Evolutionary conservation across 495 filamentous ascomycete species (phyloP).

Genomic region (Neurospora sp.): DNA sequence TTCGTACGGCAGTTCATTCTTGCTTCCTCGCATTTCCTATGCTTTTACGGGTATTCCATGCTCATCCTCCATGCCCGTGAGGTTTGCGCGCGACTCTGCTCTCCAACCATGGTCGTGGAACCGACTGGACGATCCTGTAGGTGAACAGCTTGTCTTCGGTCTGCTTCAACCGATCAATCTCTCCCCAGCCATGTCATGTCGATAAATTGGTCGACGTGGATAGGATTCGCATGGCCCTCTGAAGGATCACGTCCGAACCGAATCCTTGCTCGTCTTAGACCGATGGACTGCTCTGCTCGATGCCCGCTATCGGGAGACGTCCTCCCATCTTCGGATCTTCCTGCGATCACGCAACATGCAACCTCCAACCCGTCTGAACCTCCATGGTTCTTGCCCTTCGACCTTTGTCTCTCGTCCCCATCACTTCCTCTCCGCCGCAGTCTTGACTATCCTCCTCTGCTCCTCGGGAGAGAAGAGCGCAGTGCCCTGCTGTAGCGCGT

Average conservation of each 20-base stretch:
- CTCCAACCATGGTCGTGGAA: not conserved
- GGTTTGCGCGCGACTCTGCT: not conserved
- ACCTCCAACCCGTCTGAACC: not conserved
- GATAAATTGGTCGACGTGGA: not conserved
- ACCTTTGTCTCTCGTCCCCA: not conserved
- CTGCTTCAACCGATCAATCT: not conserved
- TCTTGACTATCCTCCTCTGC: constrained; percentile 27
- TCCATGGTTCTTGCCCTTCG: not conserved
- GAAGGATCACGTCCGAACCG: not conserved
- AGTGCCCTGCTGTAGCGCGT: constrained; percentile 55
- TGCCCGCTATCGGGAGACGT: not conserved
- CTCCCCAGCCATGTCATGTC: not conserved
- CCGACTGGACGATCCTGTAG: not conserved
- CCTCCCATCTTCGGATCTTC: not conserved
- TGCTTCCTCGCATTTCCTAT: not conserved
- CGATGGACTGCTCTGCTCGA: not conserved
- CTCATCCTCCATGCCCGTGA: not conserved
- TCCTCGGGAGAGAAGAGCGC: constrained; percentile 36
- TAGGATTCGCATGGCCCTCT: not conserved
- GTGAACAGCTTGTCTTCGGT: not conserved
- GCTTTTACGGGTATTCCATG: not conserved
- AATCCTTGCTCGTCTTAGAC: not conserved
- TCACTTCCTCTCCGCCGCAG: not conserved
- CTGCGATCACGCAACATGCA: not conserved
- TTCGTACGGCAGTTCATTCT: not conserved